Evolutionary conservation across 1,284 basidiomycete species (phyloP).

Genomic region (Chalciporus sp.): DNA sequence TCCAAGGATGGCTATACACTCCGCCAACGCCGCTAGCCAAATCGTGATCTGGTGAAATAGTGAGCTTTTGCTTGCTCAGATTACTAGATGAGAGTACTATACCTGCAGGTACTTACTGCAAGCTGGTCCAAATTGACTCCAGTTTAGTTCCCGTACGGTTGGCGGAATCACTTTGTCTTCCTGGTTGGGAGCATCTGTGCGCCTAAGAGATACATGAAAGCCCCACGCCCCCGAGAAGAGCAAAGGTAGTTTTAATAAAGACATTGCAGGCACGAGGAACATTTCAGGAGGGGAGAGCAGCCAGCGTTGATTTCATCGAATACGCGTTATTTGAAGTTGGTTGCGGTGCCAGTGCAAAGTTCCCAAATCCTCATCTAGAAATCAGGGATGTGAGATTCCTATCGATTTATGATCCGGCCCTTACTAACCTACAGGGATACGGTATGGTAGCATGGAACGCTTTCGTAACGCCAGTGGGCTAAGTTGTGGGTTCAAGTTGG

Average conservation of each 20-base stretch:
- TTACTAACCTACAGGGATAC: too few relatives aligned
- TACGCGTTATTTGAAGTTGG: too few relatives aligned
- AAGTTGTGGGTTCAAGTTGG: too few relatives aligned
- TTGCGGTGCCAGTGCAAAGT: too few relatives aligned
- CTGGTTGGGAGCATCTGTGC: neutral
- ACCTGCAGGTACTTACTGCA: neutral
- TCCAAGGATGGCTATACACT: slow-evolving; percentile 8
- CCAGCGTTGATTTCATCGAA: neutral
- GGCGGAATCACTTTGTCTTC: slow-evolving; percentile 9
- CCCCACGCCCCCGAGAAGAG: slow-evolving; percentile 4
- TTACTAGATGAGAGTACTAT: neutral
- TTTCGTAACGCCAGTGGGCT: too few relatives aligned
- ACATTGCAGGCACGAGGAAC: slow-evolving; percentile 2
- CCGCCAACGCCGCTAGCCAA: slow-evolving; percentile 7
- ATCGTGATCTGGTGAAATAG: neutral
- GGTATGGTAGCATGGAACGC: too few relatives aligned
- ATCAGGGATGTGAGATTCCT: too few relatives aligned
- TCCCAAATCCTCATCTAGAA: too few relatives aligned
- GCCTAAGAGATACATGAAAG: slow-evolving; percentile 6
- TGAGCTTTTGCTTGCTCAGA: neutral
- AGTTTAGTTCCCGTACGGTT: slow-evolving; percentile 3
- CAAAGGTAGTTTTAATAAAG: slow-evolving; percentile 5
- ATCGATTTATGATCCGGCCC: too few relatives aligned
- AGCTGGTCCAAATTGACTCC: neutral
- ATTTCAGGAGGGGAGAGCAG: neutral